Percentiles rank a stretch among this genome's conserved stretches.
Evolutionary conservation across 768 basidiomycete species (phyloP).

Genomic region (Coprinopsis sp.): DNA sequence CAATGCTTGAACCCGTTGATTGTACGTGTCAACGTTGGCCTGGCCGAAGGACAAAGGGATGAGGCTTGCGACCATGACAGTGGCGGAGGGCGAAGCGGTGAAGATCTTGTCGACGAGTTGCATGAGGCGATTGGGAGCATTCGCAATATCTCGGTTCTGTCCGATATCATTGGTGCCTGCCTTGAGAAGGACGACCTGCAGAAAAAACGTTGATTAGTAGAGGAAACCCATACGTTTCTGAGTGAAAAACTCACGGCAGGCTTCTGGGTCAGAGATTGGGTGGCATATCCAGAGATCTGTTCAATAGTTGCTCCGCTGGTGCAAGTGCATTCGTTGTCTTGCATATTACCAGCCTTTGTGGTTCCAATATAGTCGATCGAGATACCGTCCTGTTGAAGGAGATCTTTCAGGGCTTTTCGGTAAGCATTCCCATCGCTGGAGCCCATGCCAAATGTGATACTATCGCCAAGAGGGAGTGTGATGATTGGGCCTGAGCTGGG

Average conservation of each 20-base stretch:
- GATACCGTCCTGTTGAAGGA: not conserved
- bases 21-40: conserved; percentile 5
- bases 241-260: conserved; percentile 1
- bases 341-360: conserved; percentile 8
- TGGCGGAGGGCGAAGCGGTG: conserved; percentile 9
- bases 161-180: conserved; percentile 9
- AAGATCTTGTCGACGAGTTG: conserved; percentile 9
- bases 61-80: conserved; percentile 6
- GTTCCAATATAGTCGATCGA: conserved; percentile 10
- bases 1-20: not conserved
- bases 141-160: conserved; percentile 7
- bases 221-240: not conserved
- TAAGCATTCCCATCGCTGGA: conserved; percentile 9
- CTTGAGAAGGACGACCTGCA: conserved; percentile 6
- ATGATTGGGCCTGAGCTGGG: conserved; percentile 1
- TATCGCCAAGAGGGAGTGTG: conserved; percentile 9
- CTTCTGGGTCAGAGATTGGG: conserved; percentile 1
- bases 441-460: conserved; percentile 10
- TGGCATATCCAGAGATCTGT: conserved; percentile 9
- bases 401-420: conserved; percentile 8
- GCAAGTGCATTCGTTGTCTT: conserved; percentile 7
- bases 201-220: not conserved
- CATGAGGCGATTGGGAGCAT: conserved; percentile 7
- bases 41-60: conserved; percentile 6
- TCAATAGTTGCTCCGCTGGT: conserved; percentile 4